These are phyloP conservation scores for Penicillium thymicola DNA, from an alignment of 2,329 filamentous ascomycete species.

Conservation along the genomic window DNA sequence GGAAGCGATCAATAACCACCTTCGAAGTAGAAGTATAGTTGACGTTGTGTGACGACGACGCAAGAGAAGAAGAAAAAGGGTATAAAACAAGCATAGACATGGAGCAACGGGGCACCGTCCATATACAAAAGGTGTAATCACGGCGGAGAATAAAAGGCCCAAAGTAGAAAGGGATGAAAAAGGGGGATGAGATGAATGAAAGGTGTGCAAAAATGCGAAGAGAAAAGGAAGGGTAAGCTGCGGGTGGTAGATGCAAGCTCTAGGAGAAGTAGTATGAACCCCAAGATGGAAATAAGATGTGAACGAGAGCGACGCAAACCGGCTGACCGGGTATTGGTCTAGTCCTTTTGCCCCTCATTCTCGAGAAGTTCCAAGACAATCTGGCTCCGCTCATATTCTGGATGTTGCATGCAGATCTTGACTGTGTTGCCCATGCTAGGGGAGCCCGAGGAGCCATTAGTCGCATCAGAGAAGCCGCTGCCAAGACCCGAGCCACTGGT, in stretches of 20 bases:
- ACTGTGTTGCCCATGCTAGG: constrained; percentile 66
- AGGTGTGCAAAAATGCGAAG: not conserved
- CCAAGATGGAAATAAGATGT: not conserved
- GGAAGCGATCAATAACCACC: not conserved
- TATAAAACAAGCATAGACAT: constrained; percentile 9
- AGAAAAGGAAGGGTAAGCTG: not conserved
- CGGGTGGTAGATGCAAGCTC: not conserved
- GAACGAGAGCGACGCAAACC: not conserved
- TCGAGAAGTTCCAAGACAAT: constrained; percentile 88
- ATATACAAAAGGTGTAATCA: not conserved
- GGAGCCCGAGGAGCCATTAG: constrained; percentile 33
- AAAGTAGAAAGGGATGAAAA: not conserved
- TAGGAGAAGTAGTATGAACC: not conserved
- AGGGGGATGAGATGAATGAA: not conserved
- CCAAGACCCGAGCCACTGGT: constrained; percentile 25
- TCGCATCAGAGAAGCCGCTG: constrained; percentile 34
- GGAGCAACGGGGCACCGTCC: not conserved
- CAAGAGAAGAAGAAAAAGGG: constrained; percentile 3
- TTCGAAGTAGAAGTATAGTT: not conserved
- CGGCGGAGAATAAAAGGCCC: not conserved
- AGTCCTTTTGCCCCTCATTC: constrained; percentile 75
- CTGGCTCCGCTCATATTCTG: constrained; percentile 77
- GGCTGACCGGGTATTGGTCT: not conserved
- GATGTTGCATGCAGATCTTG: constrained; percentile 94
- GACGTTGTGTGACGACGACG: not conserved